Base-by-base conservation (phyloP, 257 asterid species). In the Craterostigma plantagineum region DNA sequence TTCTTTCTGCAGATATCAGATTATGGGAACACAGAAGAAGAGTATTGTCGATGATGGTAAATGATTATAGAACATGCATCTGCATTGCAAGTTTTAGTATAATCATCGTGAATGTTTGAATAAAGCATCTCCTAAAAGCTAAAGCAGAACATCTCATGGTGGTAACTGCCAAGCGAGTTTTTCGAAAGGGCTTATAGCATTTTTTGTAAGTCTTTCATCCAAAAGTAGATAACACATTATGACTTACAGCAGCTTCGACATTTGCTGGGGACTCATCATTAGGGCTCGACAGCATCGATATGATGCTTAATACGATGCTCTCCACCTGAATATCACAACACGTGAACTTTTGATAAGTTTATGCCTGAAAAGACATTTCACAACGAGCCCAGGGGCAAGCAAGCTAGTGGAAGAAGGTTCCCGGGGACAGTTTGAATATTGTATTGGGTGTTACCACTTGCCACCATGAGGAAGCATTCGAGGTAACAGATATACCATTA, bases 161-260 rank as follows among this genome's bases (percentile, higher is more conserved):
- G n/a, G n/a, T n/a, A n/a, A n/a, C n/a, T n/a, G n/a, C n/a, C n/a
- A n/a, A n/a, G n/a, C n/a, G n/a, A n/a, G n/a, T n/a, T n/a, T n/a
- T n/a, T n/a, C n/a, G n/a, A n/a, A n/a, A n/a, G n/a, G n/a, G n/a
- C n/a, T n/a, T n/a, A n/a, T n/a, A n/a, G 30, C 30, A 23, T 23
- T 23, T 23, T 23, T 23, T 2, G 30, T 23, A 2, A 2, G 30
- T 23, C 4, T 2, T 23, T 2, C 30, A 2, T 2, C 30, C 30
- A 40, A 40, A 40, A 3, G 15, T 40, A 40, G 42, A 14, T 42
- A 14, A n/a, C n/a, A n/a, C n/a, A n/a, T n/a, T n/a, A 51, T 37
- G 38, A 86, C 94, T 78, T 76, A 86, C 97, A 58, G 95, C 95
- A 55, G 97, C 94, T 72, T 86, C 97, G 9, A 86, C 92, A 37